Percentiles rank a stretch among this genome's conserved stretches.
Evolutionary conservation across 2,329 filamentous ascomycete genomes (phyloP).

Genomic region (Nemania sp.): DNA sequence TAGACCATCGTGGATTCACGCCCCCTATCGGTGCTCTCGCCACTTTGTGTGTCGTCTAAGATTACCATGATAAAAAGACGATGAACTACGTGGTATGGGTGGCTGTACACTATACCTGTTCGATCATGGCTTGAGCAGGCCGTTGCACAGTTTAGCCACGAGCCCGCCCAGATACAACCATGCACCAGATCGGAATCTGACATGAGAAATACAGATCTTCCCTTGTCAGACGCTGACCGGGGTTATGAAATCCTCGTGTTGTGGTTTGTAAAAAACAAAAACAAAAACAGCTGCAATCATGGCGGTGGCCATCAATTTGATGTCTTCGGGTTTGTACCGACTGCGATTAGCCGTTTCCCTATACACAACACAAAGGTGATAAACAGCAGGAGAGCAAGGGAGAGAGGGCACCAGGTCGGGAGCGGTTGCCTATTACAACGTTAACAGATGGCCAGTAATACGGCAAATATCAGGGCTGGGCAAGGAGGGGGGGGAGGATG

Average conservation of each 20-base stretch:
- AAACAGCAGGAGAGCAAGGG: conserved; percentile 6
- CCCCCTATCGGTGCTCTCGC: background rate
- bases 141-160: conserved; percentile 26
- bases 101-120: background rate
- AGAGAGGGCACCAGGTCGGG: conserved; percentile 13
- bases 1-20: background rate
- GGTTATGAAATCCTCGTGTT: conserved; percentile 20
- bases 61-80: conserved; percentile 4
- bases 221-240: conserved; percentile 26
- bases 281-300: conserved; percentile 10
- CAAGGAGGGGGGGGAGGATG: conserved; percentile 1
- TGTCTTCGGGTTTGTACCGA: conserved; percentile 17
- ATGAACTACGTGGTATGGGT: no score
- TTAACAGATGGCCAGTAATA: conserved; percentile 22
- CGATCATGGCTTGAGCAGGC: conserved; percentile 12
- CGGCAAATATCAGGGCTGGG: conserved; percentile 21
- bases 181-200: conserved; percentile 36
- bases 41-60: background rate
- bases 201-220: conserved; percentile 33
- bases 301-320: conserved; percentile 16
- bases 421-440: conserved; percentile 22
- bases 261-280: conserved; percentile 9
- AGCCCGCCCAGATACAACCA: conserved; percentile 27
- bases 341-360: conserved; percentile 22
- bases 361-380: conserved; percentile 9